Evolutionary conservation across 768 basidiomycete genomes (phyloP).

Genomic region (Auricularia cornea): DNA sequence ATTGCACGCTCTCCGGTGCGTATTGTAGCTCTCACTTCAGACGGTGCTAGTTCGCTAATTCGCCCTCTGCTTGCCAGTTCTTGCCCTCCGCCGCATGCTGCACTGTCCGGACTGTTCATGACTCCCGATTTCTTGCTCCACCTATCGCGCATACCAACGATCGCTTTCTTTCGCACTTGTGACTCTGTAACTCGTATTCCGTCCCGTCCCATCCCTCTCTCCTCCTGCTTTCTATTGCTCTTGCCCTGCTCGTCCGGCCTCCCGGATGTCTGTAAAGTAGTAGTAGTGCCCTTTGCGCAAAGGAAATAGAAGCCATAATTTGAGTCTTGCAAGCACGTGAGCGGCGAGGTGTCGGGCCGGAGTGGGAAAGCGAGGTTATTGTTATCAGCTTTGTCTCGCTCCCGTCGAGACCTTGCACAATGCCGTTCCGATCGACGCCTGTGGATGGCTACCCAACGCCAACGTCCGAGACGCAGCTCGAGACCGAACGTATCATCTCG

Average conservation of each 20-base stretch:
- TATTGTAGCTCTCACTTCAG: background rate
- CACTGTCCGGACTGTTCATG: no score
- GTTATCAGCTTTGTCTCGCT: background rate
- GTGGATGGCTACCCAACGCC: conserved; percentile 53
- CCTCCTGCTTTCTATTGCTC: no score
- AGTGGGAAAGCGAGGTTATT: conserved; percentile 1
- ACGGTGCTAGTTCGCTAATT: background rate
- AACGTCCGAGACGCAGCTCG: conserved; percentile 53
- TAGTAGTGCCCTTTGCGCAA: no score
- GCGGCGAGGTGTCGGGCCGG: background rate
- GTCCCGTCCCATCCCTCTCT: no score
- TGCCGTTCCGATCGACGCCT: conserved; percentile 26
- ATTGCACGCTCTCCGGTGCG: background rate
- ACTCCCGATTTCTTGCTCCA: no score
- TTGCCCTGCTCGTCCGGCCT: no score
- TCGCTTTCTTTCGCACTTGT: no score
- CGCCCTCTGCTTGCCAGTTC: background rate
- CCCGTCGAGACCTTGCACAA: background rate
- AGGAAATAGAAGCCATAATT: background rate
- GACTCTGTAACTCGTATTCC: no score
- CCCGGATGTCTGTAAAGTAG: conserved; percentile 10
- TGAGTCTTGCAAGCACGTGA: background rate
- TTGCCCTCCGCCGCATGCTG: no score
- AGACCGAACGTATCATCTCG: conserved; percentile 59
- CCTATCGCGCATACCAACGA: no score